Percentiles rank a stretch among this genome's conserved stretches.
These are phyloP conservation scores for Plasmodium cynomolgi DNA, from an alignment of 169 alveolate genomes.

Conservation along the genomic window DNA sequence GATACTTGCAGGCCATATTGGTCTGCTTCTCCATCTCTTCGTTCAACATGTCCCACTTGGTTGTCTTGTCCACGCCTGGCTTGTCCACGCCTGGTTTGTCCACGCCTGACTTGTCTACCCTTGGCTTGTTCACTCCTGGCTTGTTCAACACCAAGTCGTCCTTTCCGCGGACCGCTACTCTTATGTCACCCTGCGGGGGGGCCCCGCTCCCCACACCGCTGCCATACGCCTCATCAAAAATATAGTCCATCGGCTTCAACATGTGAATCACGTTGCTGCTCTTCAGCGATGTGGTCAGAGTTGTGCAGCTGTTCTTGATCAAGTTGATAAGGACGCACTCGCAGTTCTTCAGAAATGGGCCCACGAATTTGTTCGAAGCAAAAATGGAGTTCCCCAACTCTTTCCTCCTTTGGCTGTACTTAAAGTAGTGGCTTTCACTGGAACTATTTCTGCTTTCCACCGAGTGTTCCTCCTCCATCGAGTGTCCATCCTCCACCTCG, in stretches of 20 bases:
- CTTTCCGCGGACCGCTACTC: neutral
- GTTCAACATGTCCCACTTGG: conserved; percentile 16
- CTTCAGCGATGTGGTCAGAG: conserved; percentile 61
- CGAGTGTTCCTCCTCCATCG: neutral
- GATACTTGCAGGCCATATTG: conserved; percentile 9
- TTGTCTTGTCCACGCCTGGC: conserved; percentile 9
- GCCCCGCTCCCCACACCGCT: neutral
- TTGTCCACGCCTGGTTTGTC: neutral
- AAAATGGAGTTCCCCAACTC: conserved; percentile 17
- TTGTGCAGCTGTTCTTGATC: conserved; percentile 72
- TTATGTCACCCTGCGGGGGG: neutral
- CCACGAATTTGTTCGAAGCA: conserved; percentile 57
- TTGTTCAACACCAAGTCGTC: neutral
- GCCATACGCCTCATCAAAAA: conserved; percentile 16
- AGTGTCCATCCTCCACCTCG: neutral
- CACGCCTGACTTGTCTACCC: neutral
- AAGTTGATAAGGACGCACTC: conserved; percentile 63
- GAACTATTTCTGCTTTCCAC: neutral
- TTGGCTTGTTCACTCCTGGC: neutral
- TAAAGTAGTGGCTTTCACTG: conserved; percentile 1
- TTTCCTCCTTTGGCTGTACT: conserved; percentile 26
- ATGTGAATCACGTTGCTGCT: conserved; percentile 57
- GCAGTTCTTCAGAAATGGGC: conserved; percentile 61
- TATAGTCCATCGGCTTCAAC: conserved; percentile 37
- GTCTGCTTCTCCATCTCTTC: conserved; percentile 53